A percentile compares a stretch with the other conserved stretches of the same genome.
phyloP scores from a whole-genome alignment of 2,329 filamentous ascomycete genomes.

The Capronia epimyces region DNA sequence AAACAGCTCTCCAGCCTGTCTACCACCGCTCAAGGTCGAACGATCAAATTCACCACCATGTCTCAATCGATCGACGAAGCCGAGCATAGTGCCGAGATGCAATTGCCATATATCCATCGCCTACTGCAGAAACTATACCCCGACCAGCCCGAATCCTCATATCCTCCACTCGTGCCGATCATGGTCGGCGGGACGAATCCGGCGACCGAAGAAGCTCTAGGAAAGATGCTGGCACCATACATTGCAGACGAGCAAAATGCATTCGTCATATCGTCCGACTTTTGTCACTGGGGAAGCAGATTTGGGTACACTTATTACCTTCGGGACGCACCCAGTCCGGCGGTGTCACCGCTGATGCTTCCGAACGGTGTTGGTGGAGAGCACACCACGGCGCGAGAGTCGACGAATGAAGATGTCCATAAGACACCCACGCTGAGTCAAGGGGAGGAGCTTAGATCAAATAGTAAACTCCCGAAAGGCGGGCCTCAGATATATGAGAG shows the following conservation, averaged over 20 bases:
- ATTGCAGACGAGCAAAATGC: slow-evolving; percentile 64
- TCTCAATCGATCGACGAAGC: slow-evolving; percentile 61
- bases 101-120: slow-evolving; percentile 88
- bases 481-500: slow-evolving; percentile 68
- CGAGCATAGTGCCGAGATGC: slow-evolving; percentile 96
- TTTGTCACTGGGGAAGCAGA: slow-evolving; percentile 87
- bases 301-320: slow-evolving; percentile 82
- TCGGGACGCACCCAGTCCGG: slow-evolving; percentile 43
- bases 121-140: slow-evolving; percentile 53
- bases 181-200: slow-evolving; percentile 71
- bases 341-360: slow-evolving; percentile 40
- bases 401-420: slow-evolving; percentile 30
- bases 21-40: slow-evolving; percentile 27
- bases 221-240: slow-evolving; percentile 68
- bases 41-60: slow-evolving; percentile 50
- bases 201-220: slow-evolving; percentile 62
- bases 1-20: slow-evolving; percentile 33
- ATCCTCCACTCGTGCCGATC: slow-evolving; percentile 75
- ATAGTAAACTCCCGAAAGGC: slow-evolving; percentile 14
- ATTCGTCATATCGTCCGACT: slow-evolving; percentile 90
- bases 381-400: slow-evolving; percentile 20
- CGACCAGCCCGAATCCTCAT: slow-evolving; percentile 48
- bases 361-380: slow-evolving; percentile 28
- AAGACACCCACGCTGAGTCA: slow-evolving; percentile 23
- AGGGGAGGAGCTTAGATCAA: slow-evolving; percentile 21